These are phyloP conservation scores for Candida stauntonica DNA, from an alignment of 805 yeast species.

Conservation along the genomic window DNA sequence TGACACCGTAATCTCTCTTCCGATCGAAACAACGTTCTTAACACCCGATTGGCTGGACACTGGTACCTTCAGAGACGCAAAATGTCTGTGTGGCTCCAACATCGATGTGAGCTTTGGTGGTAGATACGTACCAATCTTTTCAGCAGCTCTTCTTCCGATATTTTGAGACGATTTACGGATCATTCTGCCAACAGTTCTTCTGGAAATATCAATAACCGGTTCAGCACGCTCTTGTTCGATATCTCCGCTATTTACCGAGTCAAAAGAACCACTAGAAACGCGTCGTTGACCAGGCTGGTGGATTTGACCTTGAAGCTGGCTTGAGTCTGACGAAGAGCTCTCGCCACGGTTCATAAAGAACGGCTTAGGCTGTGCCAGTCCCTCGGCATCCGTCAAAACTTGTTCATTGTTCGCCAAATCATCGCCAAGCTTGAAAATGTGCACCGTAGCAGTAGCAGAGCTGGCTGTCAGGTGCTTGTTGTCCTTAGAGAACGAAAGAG, in stretches of 20 bases:
- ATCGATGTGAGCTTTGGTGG: conserved; percentile 79
- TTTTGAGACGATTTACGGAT: conserved; percentile 75
- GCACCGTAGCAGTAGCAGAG: conserved; percentile 88
- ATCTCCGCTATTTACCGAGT: conserved; percentile 23
- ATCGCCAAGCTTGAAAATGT: conserved; percentile 68
- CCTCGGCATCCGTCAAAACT: conserved; percentile 6
- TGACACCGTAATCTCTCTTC: conserved; percentile 26
- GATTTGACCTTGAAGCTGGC: conserved; percentile 1
- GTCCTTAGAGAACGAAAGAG: conserved; percentile 70
- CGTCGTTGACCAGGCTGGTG: conserved; percentile 14
- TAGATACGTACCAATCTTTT: conserved; percentile 80
- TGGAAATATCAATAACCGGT: conserved; percentile 66
- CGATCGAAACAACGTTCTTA: conserved; percentile 47
- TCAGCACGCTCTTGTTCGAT: conserved; percentile 31
- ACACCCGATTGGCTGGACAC: conserved; percentile 49
- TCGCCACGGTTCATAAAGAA: conserved; percentile 13
- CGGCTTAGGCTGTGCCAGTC: conserved; percentile 12
- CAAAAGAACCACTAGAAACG: conserved; percentile 25
- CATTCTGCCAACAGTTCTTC: conserved; percentile 71
- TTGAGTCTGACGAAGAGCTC: conserved; percentile 22
- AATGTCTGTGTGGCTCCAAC: conserved; percentile 85
- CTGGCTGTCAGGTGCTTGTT: conserved; percentile 74
- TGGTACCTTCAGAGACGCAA: conserved; percentile 81
- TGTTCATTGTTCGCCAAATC: conserved; percentile 15
- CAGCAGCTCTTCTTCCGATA: conserved; percentile 77